Evolutionary conservation across 2,329 filamentous ascomycete genomes (phyloP), one percentile per base, ranked within the genome.

Genomic region (Westerdykella ornata): DNA sequence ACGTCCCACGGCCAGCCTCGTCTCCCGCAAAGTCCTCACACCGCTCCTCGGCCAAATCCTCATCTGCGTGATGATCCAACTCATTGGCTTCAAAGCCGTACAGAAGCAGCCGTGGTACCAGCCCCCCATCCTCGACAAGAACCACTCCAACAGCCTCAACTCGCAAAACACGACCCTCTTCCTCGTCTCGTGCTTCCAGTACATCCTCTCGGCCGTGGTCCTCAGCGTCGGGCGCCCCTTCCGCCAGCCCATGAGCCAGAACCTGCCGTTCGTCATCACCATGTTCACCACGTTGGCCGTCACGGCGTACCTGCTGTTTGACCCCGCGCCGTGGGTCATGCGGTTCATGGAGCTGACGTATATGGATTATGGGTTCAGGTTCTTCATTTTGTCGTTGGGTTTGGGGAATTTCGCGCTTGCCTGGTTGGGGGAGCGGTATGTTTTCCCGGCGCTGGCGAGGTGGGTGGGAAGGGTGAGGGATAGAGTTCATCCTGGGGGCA

Each of bases 151-250:
- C 60, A 84, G 89, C 39, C 76, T 84, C 56, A 97, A 97, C 65
- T 95, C 88, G 8, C 85, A 97, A 57, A 97, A 98, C 57, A 95
- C 90, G 0, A 81, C 85, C 0, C 71, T 98, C 1, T 98, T 98
- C 70, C 69, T 97, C 20, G 73, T 89, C 4, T 94, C 85, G 1
- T 96, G 88, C 63, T 97, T 89, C 58, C 89, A 97, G 63, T 98
- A 98, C 65, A 94, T 94, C 29, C 74, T 96, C 16, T 85, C 88
- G 0, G 92, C 87, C 3, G 76, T 97, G 30, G 84, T 97, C 1
- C 74, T 98, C 20, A 94, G 85, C 54, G 87, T 92, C n/a, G 94
- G 92, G 1, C 81, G 79, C 26, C 92, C 92, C 1, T 98, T 95
- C 69, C 77, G 92, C 40, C 85, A 92, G 55, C 77, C 79, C 13